Percentiles rank a stretch among this genome's conserved stretches.
Evolutionary conservation across 2,329 filamentous ascomycete genomes (phyloP).

Genomic region (Sclerotinia subarctica): DNA sequence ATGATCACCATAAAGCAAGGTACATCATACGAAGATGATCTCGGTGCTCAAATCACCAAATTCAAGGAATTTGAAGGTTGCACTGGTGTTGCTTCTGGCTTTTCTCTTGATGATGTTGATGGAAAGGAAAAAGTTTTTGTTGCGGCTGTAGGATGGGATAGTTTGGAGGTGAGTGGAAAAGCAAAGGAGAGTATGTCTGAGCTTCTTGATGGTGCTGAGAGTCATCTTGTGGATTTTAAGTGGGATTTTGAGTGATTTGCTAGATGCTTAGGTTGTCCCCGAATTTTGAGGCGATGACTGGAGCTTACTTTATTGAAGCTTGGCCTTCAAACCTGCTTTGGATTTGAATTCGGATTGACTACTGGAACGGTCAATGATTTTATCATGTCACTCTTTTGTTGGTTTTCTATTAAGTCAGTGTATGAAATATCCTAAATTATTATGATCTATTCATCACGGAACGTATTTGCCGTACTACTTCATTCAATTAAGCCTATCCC

Average conservation of each 20-base stretch:
- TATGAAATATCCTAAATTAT: neutral
- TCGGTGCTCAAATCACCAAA: slow-evolving; percentile 30
- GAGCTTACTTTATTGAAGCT: neutral
- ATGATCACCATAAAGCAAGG: slow-evolving; percentile 46
- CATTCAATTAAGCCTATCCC: too few relatives aligned
- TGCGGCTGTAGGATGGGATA: slow-evolving; percentile 6
- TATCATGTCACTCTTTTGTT: neutral
- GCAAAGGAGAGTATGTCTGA: neutral
- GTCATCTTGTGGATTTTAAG: slow-evolving; percentile 2
- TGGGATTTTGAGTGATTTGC: neutral
- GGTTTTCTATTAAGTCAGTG: rapidly evolving
- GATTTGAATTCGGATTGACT: neutral
- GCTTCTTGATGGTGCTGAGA: neutral
- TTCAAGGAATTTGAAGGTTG: slow-evolving; percentile 30
- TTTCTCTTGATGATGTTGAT: neutral
- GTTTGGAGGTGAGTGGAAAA: neutral
- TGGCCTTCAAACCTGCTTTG: neutral
- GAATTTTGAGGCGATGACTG: too few relatives aligned
- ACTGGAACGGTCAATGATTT: neutral
- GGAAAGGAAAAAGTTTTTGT: slow-evolving; percentile 1
- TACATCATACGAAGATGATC: slow-evolving; percentile 40
- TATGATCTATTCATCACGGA: neutral
- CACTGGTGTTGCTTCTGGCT: slow-evolving; percentile 29
- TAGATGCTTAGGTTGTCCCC: neutral
- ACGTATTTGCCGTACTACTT: too few relatives aligned